These are phyloP conservation scores for Domatiomyces globalis DNA, from an alignment of 2,329 filamentous ascomycete genomes.

Conservation along the genomic window DNA sequence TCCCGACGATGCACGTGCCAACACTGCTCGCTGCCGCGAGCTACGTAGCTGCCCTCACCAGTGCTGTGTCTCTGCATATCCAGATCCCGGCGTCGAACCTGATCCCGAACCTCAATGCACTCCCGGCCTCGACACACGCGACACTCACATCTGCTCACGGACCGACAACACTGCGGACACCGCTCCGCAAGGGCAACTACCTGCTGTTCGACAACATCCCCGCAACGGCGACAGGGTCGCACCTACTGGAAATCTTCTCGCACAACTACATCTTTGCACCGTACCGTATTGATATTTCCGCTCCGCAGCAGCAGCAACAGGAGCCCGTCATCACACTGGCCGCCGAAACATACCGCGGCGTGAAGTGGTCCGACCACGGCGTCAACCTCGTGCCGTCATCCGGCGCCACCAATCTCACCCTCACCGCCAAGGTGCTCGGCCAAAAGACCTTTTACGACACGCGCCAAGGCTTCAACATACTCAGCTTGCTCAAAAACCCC, in stretches of 20 bases:
- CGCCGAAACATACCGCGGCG: conserved; percentile 15
- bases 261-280: conserved; percentile 62
- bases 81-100: conserved; percentile 28
- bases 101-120: conserved; percentile 30
- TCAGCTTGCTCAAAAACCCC: conserved; percentile 77
- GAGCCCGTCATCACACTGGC: conserved; percentile 14
- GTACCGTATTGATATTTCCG: conserved; percentile 59
- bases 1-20: neutral
- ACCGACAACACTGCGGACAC: conserved; percentile 29
- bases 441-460: conserved; percentile 64
- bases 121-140: conserved; percentile 36
- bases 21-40: neutral
- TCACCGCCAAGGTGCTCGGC: conserved; percentile 50
- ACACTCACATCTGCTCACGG: conserved; percentile 32
- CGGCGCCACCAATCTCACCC: conserved; percentile 28
- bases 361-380: conserved; percentile 17
- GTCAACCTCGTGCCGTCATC: conserved; percentile 8
- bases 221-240: conserved; percentile 43
- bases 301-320: neutral
- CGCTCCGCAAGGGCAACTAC: conserved; percentile 37
- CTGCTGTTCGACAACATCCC: conserved; percentile 61
- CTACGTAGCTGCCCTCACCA: neutral
- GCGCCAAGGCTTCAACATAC: conserved; percentile 58
- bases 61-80: conserved; percentile 17
- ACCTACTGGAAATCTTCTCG: conserved; percentile 69